These are phyloP conservation scores for Panaeolus papilionaceus DNA, from an alignment of 768 basidiomycete genomes.

Conservation along the genomic window DNA sequence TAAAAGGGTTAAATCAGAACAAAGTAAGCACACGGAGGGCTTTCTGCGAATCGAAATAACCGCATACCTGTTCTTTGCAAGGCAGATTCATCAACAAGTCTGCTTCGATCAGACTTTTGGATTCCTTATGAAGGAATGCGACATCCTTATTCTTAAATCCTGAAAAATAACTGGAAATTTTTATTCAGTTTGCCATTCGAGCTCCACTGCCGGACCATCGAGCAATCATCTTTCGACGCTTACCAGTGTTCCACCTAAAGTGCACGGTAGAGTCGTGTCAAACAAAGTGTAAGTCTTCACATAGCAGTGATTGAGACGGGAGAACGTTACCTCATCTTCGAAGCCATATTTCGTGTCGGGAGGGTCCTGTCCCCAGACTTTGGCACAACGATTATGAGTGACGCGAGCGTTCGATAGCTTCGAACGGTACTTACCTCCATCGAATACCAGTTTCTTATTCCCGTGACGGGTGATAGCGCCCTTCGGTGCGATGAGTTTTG, in stretches of 20 bases:
- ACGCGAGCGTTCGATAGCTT: neutral
- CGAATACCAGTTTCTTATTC: conserved; percentile 60
- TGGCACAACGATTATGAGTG: conserved; percentile 10
- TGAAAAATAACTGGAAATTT: conserved; percentile 61
- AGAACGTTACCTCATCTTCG: conserved; percentile 60
- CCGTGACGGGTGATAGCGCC: conserved; percentile 57
- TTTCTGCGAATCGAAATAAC: neutral
- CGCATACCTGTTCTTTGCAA: conserved; percentile 68
- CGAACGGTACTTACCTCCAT: conserved; percentile 57
- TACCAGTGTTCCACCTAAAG: conserved; percentile 58
- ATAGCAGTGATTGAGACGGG: neutral
- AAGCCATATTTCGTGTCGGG: conserved; percentile 76
- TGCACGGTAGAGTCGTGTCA: neutral
- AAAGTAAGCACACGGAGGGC: too few relatives aligned
- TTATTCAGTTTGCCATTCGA: neutral
- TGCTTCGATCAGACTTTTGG: conserved; percentile 77
- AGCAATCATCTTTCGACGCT: neutral
- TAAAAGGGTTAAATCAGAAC: conserved; percentile 20
- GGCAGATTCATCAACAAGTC: conserved; percentile 89
- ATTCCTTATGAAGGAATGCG: conserved; percentile 77
- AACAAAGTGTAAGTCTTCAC: neutral
- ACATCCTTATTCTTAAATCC: conserved; percentile 81
- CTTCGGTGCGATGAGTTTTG: conserved; percentile 73
- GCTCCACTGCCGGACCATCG: neutral
- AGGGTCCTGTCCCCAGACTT: conserved; percentile 69